Percentiles rank a stretch among this genome's conserved stretches.
These are phyloP conservation scores for Russula foetens DNA, from an alignment of 768 basidiomycete genomes.

Conservation along the genomic window DNA sequence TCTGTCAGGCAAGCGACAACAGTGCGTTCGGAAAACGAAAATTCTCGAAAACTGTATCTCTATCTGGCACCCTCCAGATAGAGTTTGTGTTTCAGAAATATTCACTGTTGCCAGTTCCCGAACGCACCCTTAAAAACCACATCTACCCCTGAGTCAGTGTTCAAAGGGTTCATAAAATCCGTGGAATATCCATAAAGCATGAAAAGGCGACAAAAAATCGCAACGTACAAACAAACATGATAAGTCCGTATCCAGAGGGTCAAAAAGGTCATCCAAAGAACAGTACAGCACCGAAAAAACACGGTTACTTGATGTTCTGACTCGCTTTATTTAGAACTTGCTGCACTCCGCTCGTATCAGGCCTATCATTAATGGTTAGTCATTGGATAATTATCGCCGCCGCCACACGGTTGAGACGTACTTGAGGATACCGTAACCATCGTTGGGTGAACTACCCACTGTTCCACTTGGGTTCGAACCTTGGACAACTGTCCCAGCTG, in stretches of 20 bases:
- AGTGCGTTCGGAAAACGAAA: no score
- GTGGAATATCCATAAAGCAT: neutral
- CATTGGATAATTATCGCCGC: neutral
- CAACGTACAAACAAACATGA: neutral
- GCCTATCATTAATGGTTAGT: neutral
- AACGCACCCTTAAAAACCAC: no score
- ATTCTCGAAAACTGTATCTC: no score
- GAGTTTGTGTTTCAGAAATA: no score
- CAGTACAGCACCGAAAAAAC: neutral
- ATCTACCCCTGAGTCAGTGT: neutral
- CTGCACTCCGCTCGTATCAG: neutral
- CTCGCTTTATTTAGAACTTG: conserved; percentile 1
- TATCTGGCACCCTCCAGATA: no score
- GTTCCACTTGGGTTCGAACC: neutral
- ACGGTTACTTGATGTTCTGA: neutral
- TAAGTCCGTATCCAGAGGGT: neutral
- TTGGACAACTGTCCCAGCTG: conserved; percentile 11
- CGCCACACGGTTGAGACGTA: neutral
- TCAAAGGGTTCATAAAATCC: neutral
- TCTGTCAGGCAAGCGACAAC: no score
- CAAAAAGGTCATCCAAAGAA: neutral
- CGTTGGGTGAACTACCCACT: conserved; percentile 11
- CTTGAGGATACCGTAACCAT: conserved; percentile 17
- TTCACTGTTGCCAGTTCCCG: no score
- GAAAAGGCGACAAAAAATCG: neutral